phyloP scores from a whole-genome alignment of 352 stramenopile genomes.

The Phytophthora melonis region DNA sequence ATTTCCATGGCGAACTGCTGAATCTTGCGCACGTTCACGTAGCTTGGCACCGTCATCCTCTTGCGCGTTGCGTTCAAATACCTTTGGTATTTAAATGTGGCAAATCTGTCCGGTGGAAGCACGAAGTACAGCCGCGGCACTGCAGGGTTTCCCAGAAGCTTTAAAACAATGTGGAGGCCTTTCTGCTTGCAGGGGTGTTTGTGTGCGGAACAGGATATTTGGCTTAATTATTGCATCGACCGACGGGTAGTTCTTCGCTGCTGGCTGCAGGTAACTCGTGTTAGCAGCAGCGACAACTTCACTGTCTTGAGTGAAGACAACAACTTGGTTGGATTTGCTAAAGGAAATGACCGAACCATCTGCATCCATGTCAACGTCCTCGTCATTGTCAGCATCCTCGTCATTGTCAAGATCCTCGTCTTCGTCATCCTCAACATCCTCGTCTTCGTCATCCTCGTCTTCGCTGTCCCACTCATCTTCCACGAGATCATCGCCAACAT shows the following conservation, averaged over 20 bases:
- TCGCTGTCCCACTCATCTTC: slow-evolving; percentile 1
- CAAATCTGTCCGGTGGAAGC: slow-evolving; percentile 5
- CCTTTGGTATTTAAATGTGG: slow-evolving; percentile 8
- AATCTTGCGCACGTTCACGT: slow-evolving; percentile 4
- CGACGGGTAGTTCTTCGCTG: neutral
- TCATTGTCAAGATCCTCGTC: neutral
- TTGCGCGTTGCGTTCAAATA: slow-evolving; percentile 1
- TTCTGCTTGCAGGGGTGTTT: slow-evolving; percentile 3
- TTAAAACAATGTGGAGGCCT: neutral
- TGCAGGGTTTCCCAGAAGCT: slow-evolving; percentile 2
- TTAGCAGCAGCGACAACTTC: neutral
- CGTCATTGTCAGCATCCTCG: neutral
- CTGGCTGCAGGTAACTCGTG: neutral
- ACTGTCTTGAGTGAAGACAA: neutral
- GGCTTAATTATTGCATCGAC: slow-evolving; percentile 5
- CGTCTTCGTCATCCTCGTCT: neutral
- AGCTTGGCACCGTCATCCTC: neutral
- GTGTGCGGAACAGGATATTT: neutral
- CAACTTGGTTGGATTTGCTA: neutral
- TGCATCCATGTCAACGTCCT: neutral
- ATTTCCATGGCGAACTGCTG: slow-evolving; percentile 5
- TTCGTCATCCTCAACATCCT: neutral
- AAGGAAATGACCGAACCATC: neutral
- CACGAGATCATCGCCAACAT: neutral
- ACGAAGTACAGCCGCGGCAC: slow-evolving; percentile 2